Evolutionary conservation across 148 eudicot genomes (phyloP).

Genomic region (Fagopyrum tataricum): DNA sequence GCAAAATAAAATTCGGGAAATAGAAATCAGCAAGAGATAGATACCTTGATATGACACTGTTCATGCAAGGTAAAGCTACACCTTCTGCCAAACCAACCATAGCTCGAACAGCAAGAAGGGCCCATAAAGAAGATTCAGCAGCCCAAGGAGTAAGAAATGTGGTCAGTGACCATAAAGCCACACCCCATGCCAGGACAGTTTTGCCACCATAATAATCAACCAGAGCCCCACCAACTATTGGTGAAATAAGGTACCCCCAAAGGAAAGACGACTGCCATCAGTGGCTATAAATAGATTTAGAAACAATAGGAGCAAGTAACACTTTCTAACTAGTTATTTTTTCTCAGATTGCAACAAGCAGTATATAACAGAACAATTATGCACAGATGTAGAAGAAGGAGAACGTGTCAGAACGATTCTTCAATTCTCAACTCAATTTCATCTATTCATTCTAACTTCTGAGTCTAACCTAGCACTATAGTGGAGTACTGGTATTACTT

Average conservation of each 20-base stretch:
- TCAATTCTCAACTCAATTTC: not conserved
- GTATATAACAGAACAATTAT: not conserved
- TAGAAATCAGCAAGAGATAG: not conserved
- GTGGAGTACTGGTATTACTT: too few relatives aligned
- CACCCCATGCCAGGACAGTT: slow-evolving; percentile 84
- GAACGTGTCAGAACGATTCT: not conserved
- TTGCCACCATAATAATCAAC: slow-evolving; percentile 93
- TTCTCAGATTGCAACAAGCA: not conserved
- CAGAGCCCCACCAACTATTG: slow-evolving; percentile 84
- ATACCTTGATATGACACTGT: slow-evolving; percentile 82
- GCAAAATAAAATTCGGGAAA: slow-evolving; percentile 5
- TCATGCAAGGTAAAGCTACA: slow-evolving; percentile 97
- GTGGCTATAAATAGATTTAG: slow-evolving; percentile 30
- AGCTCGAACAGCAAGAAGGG: slow-evolving; percentile 62
- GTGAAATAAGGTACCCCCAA: slow-evolving; percentile 93
- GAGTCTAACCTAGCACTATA: not conserved
- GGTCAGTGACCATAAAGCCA: slow-evolving; percentile 83
- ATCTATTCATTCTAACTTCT: not conserved
- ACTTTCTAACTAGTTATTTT: slow-evolving; percentile 18
- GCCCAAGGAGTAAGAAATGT: slow-evolving; percentile 94
- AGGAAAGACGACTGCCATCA: slow-evolving; percentile 90
- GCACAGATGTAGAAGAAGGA: not conserved
- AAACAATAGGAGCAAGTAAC: slow-evolving; percentile 13
- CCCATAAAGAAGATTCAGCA: slow-evolving; percentile 68
- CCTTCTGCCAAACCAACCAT: slow-evolving; percentile 90